Percentiles rank a stretch among this genome's conserved stretches.
These are phyloP conservation scores for Entelexis sorbosivorans DNA, from an alignment of 1,139 yeast genomes.

Conservation along the genomic window DNA sequence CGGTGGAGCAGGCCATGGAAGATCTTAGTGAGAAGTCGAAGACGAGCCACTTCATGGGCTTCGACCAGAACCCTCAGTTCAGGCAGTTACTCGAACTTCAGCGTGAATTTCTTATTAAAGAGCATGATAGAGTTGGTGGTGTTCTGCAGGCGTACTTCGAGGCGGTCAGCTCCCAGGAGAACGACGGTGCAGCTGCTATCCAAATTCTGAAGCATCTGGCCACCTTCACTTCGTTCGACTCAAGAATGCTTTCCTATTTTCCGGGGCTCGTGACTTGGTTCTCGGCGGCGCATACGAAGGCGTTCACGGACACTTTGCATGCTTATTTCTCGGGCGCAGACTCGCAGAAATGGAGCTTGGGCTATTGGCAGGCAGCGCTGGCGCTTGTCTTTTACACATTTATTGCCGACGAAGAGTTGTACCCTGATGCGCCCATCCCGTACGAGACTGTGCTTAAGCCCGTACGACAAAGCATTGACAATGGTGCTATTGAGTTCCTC, in stretches of 20 bases:
- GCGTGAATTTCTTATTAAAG: conserved; percentile 49
- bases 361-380: conserved; percentile 43
- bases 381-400: conserved; percentile 47
- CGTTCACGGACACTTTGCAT: background rate
- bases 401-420: conserved; percentile 13
- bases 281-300: background rate
- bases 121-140: conserved; percentile 65
- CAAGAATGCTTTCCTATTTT: conserved; percentile 26
- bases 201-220: conserved; percentile 37
- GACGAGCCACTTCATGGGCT: conserved; percentile 51
- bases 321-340: conserved; percentile 1
- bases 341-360: conserved; percentile 26
- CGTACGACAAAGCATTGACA: conserved; percentile 43
- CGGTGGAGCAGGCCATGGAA: conserved; percentile 45
- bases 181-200: conserved; percentile 24
- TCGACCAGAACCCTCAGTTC: conserved; percentile 39
- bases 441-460: conserved; percentile 36
- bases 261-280: conserved; percentile 17
- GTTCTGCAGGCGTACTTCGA: conserved; percentile 33
- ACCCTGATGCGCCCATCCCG: background rate
- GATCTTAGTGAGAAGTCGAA: conserved; percentile 54
- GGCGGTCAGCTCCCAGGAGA: conserved; percentile 13
- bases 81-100: conserved; percentile 47
- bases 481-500: conserved; percentile 73
- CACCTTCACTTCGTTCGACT: conserved; percentile 47